Conservation (phyloP, 805 yeast species). For the Yamadazyma insecticola region DNA sequence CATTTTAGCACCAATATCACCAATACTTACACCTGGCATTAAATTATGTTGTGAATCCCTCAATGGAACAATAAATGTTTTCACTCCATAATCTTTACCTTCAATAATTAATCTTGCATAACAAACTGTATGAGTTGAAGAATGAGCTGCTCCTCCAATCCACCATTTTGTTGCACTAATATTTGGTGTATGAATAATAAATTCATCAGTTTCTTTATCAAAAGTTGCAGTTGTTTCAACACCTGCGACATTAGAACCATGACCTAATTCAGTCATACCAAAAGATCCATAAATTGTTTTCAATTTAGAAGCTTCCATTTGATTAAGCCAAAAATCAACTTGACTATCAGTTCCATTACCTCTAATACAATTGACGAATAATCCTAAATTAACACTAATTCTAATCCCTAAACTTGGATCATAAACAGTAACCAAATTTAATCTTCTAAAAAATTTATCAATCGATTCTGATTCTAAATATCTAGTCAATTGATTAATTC, state of each 20-base stretch:
- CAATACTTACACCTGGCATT: slow-evolving; percentile 75
- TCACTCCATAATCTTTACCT: slow-evolving; percentile 87
- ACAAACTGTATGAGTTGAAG: slow-evolving; percentile 82
- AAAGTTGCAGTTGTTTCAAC: slow-evolving; percentile 89
- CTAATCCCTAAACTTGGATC: slow-evolving; percentile 38
- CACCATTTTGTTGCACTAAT: slow-evolving; percentile 96
- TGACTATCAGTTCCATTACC: slow-evolving; percentile 40
- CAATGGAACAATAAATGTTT: slow-evolving; percentile 86
- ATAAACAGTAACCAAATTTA: slow-evolving; percentile 30
- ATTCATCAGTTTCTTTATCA: slow-evolving; percentile 59
- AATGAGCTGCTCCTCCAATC: slow-evolving; percentile 98
- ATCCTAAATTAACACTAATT: slow-evolving; percentile 35
- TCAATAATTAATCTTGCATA: slow-evolving; percentile 80
- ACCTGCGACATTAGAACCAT: slow-evolving; percentile 92
- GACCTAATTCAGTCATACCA: slow-evolving; percentile 90
- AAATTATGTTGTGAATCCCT: slow-evolving; percentile 71
- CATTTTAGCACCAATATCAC: slow-evolving; percentile 94
- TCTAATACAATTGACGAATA: slow-evolving; percentile 33
- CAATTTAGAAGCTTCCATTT: slow-evolving; percentile 28
- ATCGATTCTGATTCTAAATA: slow-evolving; percentile 30
- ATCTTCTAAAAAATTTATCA: slow-evolving; percentile 28
- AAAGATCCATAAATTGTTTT: slow-evolving; percentile 70
- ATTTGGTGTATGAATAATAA: slow-evolving; percentile 81
- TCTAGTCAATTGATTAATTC: slow-evolving; percentile 33
- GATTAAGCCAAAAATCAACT: slow-evolving; percentile 32